Conservation (phyloP, 176 grass and related monocot species). For the Cenchrus purpureus region DNA sequence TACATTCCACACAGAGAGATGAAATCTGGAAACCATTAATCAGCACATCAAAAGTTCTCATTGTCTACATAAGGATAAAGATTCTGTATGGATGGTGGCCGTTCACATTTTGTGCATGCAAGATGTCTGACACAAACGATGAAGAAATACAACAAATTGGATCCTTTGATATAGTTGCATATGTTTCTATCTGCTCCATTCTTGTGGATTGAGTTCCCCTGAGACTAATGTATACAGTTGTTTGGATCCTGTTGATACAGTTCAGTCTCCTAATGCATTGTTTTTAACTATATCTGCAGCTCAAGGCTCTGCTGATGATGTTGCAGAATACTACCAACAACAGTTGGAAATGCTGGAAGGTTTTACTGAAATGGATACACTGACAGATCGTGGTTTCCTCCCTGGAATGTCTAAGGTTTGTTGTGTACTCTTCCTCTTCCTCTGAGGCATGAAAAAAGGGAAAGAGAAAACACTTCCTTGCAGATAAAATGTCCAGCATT, state of each 20-base stretch:
- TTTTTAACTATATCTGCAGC: not conserved
- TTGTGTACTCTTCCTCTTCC: constrained; percentile 2
- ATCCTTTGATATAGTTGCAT: not conserved
- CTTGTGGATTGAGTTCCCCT: not conserved
- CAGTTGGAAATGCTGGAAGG: constrained; percentile 77
- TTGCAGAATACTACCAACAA: constrained; percentile 75
- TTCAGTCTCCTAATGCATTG: not conserved
- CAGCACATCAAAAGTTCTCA: not conserved
- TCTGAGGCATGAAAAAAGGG: not conserved
- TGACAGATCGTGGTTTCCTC: constrained; percentile 69
- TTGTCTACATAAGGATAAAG: not conserved
- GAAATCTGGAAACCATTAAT: not conserved
- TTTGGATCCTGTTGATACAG: not conserved
- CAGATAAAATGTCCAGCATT: not conserved
- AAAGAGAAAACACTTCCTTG: not conserved
- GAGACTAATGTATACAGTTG: not conserved
- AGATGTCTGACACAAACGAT: not conserved
- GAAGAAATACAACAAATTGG: not conserved
- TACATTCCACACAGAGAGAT: constrained; percentile 7
- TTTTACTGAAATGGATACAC: constrained; percentile 89
- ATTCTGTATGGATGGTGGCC: not conserved
- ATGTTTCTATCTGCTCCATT: constrained; percentile 16
- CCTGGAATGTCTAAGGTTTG: constrained; percentile 72
- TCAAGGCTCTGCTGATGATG: constrained; percentile 59
- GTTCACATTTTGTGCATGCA: not conserved